A percentile compares a stretch with the other conserved stretches of the same genome.
Conservation (phyloP, 2,329 filamentous ascomycete species). For the Alternaria triticina region DNA sequence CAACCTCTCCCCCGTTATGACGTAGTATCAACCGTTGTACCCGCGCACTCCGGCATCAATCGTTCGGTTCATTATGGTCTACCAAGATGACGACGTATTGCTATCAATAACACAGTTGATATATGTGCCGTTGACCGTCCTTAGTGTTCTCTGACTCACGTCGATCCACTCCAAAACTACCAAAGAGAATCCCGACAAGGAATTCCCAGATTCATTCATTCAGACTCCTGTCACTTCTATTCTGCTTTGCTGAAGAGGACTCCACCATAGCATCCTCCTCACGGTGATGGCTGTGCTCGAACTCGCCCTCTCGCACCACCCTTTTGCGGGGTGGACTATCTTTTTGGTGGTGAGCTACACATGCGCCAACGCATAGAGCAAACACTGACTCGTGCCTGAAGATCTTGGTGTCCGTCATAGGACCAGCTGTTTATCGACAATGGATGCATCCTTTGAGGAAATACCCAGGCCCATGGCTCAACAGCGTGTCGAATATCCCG, state of each 20-base stretch:
- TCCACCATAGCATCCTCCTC: background rate
- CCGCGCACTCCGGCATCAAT: background rate
- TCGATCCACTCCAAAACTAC: background rate
- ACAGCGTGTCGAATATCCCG: background rate
- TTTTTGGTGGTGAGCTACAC: background rate
- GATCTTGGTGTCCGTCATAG: background rate
- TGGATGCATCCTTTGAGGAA: background rate
- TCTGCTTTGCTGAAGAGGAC: background rate
- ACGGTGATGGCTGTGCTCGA: background rate
- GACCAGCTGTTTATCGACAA: background rate
- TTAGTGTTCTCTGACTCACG: background rate
- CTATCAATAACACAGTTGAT: background rate
- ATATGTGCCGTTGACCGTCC: background rate
- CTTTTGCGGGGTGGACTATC: background rate
- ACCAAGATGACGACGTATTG: background rate
- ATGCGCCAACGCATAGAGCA: background rate
- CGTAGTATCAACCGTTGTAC: background rate
- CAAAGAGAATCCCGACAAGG: background rate
- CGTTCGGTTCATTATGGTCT: background rate
- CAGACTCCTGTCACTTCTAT: background rate
- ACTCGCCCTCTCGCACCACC: background rate
- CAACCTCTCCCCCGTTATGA: background rate
- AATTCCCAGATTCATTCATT: background rate
- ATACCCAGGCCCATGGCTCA: background rate
- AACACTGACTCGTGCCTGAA: background rate